Conservation (phyloP, 2,329 filamentous ascomycete species). For the Septoria petroselini region DNA sequence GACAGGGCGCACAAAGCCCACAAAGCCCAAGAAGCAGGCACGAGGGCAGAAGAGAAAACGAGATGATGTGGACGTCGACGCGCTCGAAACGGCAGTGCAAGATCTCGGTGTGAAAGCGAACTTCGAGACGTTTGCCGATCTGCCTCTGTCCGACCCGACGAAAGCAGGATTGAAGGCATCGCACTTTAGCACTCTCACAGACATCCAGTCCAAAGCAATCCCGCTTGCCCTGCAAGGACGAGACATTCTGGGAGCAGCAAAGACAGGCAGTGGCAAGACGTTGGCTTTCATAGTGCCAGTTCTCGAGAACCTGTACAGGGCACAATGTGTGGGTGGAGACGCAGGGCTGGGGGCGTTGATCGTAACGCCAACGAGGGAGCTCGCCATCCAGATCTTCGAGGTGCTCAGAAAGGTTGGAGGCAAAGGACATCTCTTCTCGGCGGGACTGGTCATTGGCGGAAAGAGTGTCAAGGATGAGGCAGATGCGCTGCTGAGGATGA, state of each 20-base stretch:
- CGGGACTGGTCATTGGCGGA: slow-evolving; percentile 88
- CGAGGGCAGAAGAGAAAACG: slow-evolving; percentile 32
- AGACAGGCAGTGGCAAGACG: slow-evolving; percentile 94
- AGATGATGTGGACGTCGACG: slow-evolving; percentile 27
- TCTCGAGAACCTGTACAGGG: slow-evolving; percentile 85
- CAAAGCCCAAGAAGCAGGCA: slow-evolving; percentile 55
- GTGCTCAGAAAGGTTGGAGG: slow-evolving; percentile 86
- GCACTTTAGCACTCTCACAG: slow-evolving; percentile 86
- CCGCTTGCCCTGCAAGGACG: slow-evolving; percentile 78
- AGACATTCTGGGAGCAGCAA: slow-evolving; percentile 91
- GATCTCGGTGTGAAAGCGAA: slow-evolving; percentile 58
- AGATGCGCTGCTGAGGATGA: slow-evolving; percentile 84
- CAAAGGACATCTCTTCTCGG: slow-evolving; percentile 80
- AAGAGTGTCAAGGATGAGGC: slow-evolving; percentile 86
- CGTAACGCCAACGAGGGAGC: slow-evolving; percentile 87
- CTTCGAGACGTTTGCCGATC: slow-evolving; percentile 70
- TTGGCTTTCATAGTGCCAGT: slow-evolving; percentile 89
- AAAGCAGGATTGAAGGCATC: slow-evolving; percentile 74
- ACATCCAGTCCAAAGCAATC: slow-evolving; percentile 87
- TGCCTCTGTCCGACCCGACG: slow-evolving; percentile 82
- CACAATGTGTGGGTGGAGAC: slow-evolving; percentile 85
- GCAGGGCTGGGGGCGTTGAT: slow-evolving; percentile 84
- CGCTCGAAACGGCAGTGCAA: slow-evolving; percentile 41
- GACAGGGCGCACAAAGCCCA: slow-evolving; percentile 48
- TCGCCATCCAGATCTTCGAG: slow-evolving; percentile 95